Conservation (phyloP, 345 rosid genomes). For the Barbarea vulgaris region DNA sequence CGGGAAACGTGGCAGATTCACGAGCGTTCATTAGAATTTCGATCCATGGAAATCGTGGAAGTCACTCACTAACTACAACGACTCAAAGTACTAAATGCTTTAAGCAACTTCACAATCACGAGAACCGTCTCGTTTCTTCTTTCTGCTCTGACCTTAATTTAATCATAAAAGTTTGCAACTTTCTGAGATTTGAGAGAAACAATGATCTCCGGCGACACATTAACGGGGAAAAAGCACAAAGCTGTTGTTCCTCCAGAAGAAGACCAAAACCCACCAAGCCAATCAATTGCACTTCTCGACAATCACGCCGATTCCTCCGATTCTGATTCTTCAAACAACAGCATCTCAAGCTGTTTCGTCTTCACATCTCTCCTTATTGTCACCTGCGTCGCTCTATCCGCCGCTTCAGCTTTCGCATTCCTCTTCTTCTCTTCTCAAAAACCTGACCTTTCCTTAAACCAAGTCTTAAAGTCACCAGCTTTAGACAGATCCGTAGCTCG, state of each 20-base stretch:
- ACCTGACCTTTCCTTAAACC: conserved; percentile 11
- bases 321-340: conserved; percentile 27
- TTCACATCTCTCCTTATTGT: conserved; percentile 56
- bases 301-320: conserved; percentile 47
- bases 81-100: conserved; percentile 1
- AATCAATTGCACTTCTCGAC: conserved; percentile 64
- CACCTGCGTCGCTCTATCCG: conserved; percentile 69
- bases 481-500: conserved; percentile 45
- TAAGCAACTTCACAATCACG: conserved; percentile 1
- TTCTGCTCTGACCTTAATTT: neutral
- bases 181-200: conserved; percentile 17
- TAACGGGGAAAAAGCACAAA: conserved; percentile 48
- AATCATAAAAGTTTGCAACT: conserved; percentile 14
- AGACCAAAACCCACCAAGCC: conserved; percentile 49
- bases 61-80: conserved; percentile 10
- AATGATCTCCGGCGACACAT: conserved; percentile 27
- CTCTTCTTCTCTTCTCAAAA: conserved; percentile 54
- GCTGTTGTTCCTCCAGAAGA: conserved; percentile 39
- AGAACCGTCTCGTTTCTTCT: neutral
- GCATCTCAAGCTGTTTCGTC: conserved; percentile 45
- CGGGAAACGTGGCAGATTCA: conserved; percentile 24
- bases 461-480: conserved; percentile 33
- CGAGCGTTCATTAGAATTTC: conserved; percentile 22
- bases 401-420: conserved; percentile 73
- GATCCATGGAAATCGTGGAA: conserved; percentile 26